Evolutionary conservation across 228 moss, liverwort and hornwort species (phyloP).

Genomic region (Sphagnum magellanicum): DNA sequence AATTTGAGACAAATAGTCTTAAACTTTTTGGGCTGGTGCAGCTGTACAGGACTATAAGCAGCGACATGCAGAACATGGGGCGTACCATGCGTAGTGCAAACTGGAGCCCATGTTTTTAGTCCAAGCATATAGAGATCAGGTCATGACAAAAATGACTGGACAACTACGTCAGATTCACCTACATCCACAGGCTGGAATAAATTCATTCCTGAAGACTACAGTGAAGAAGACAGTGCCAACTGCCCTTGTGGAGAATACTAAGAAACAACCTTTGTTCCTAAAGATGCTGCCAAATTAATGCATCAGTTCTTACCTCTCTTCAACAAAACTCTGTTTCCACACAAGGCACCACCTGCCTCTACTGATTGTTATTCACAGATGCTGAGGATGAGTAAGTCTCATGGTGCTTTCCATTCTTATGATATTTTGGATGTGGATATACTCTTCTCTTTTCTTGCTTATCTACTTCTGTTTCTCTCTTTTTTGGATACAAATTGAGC

Average conservation of each 20-base stretch:
- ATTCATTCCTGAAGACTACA: no score
- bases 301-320: constrained; percentile 33
- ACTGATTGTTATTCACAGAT: no score
- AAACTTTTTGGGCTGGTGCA: no score
- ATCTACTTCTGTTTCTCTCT: constrained; percentile 80
- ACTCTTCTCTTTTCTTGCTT: no score
- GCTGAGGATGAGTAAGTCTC: no score
- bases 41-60: constrained; percentile 38
- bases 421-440: no score
- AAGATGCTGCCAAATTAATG: constrained; percentile 28
- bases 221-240: constrained; percentile 54
- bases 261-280: constrained; percentile 50
- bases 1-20: no score
- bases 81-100: constrained; percentile 23
- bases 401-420: no score
- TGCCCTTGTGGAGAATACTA: no score
- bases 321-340: constrained; percentile 42
- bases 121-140: background rate
- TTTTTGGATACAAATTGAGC: no score
- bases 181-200: constrained; percentile 1
- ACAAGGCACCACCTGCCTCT: constrained; percentile 45
- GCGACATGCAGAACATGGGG: constrained; percentile 31
- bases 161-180: no score
- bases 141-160: no score
- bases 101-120: constrained; percentile 31